Conservation (phyloP, 495 filamentous ascomycete species). For the Jackrogersella multiformis region DNA sequence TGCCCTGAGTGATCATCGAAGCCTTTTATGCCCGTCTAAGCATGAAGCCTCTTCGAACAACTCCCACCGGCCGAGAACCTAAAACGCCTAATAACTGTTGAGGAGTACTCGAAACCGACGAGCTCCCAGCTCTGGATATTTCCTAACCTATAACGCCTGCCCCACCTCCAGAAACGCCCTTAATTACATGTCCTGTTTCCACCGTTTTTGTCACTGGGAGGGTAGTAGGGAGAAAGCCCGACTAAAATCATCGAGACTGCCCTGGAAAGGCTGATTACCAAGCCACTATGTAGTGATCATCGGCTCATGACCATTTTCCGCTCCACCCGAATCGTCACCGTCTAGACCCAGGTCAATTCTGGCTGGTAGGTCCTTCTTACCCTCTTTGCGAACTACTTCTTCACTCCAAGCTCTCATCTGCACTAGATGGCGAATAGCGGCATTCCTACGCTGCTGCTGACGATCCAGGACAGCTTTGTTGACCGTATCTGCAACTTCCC, state of each 20-base stretch:
- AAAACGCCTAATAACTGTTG: constrained; percentile 23
- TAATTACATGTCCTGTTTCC: not conserved
- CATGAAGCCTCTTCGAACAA: constrained; percentile 7
- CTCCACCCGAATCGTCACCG: constrained; percentile 52
- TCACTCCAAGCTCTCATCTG: constrained; percentile 88
- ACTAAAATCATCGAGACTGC: constrained; percentile 5
- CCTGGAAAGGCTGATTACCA: not conserved
- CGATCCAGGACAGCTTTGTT: constrained; percentile 85
- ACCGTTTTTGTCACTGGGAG: too few species aligned
- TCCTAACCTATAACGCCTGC: constrained; percentile 25
- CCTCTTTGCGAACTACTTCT: constrained; percentile 70
- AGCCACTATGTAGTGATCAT: constrained; percentile 64
- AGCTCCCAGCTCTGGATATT: constrained; percentile 7
- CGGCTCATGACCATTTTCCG: constrained; percentile 62
- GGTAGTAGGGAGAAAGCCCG: not conserved
- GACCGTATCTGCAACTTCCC: constrained; percentile 79
- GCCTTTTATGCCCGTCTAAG: constrained; percentile 3
- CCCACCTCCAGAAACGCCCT: constrained; percentile 14
- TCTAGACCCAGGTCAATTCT: constrained; percentile 76
- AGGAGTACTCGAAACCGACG: not conserved
- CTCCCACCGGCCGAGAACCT: not conserved
- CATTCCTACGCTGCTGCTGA: constrained; percentile 76
- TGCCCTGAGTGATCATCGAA: constrained; percentile 12
- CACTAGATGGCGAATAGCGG: constrained; percentile 80
- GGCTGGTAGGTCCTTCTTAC: constrained; percentile 78